Percentiles rank a stretch among this genome's conserved stretches.
phyloP scores from a whole-genome alignment of 176 grass and related monocot genomes.

The Raddia distichophylla region DNA sequence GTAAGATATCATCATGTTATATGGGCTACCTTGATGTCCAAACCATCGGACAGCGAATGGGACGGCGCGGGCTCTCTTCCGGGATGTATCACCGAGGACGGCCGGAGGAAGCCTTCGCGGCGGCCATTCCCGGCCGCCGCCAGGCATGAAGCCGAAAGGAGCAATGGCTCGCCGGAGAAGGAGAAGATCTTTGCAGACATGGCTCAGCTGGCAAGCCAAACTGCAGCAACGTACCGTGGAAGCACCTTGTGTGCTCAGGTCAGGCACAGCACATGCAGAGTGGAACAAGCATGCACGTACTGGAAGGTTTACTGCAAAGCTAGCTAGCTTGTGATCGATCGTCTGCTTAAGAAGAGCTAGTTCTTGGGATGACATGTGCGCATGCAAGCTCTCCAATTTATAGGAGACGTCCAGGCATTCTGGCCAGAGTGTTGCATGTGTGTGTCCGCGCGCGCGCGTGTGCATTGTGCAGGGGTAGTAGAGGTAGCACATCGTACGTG shows the following conservation, averaged over 20 bases:
- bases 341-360: background rate
- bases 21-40: slow-evolving; percentile 15
- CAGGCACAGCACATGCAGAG: too few species aligned
- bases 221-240: background rate
- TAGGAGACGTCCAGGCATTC: background rate
- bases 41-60: background rate
- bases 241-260: background rate
- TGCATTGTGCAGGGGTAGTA: too few species aligned
- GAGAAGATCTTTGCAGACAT: slow-evolving; percentile 18
- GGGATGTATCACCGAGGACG: background rate
- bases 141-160: background rate
- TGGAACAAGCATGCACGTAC: too few species aligned
- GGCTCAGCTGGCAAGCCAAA: background rate
- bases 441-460: accelerated
- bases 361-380: background rate
- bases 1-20: background rate
- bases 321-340: background rate
- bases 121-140: background rate
- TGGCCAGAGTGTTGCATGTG: too few species aligned
- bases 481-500: too few species aligned
- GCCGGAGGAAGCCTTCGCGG: background rate
- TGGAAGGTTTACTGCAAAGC: too few species aligned
- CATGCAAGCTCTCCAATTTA: background rate
- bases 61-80: background rate
- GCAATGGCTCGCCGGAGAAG: background rate